A percentile compares a stretch with the other conserved stretches of the same genome.
Evolutionary conservation across 768 basidiomycete species (phyloP).

Genomic region (Suillus alpinus): DNA sequence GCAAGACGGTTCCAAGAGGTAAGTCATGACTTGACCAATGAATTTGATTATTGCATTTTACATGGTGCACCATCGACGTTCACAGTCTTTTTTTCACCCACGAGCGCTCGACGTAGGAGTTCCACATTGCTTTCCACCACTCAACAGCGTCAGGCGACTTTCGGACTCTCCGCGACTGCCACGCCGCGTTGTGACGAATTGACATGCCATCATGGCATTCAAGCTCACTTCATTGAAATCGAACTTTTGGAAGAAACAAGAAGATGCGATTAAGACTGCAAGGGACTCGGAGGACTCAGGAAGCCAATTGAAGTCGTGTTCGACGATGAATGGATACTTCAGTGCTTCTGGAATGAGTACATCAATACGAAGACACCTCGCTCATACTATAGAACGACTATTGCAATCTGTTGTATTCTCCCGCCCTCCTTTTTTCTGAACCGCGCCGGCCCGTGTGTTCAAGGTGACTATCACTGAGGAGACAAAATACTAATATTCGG

Average conservation of each 20-base stretch:
- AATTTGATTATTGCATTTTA: no score
- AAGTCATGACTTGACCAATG: no score
- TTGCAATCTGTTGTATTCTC: background rate
- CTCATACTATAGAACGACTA: background rate
- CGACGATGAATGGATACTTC: conserved; percentile 26
- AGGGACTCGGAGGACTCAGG: conserved; percentile 33
- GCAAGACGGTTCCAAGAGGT: no score
- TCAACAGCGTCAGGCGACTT: background rate
- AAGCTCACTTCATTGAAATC: conserved; percentile 43
- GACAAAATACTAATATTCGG: conserved; percentile 21
- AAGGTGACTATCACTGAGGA: background rate
- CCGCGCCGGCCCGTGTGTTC: background rate
- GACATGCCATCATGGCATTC: conserved; percentile 34
- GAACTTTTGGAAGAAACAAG: conserved; percentile 49
- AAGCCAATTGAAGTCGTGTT: conserved; percentile 53
- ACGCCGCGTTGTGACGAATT: background rate
- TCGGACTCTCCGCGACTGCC: background rate
- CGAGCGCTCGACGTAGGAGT: background rate
- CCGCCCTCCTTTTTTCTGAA: background rate
- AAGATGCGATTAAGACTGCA: conserved; percentile 22
- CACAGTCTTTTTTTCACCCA: no score
- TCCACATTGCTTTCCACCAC: background rate
- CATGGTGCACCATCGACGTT: no score
- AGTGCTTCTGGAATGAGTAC: background rate
- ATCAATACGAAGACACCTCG: background rate